Conservation (phyloP, 371 early-diverging fungal genomes). For the Gilbertella persicaria region DNA sequence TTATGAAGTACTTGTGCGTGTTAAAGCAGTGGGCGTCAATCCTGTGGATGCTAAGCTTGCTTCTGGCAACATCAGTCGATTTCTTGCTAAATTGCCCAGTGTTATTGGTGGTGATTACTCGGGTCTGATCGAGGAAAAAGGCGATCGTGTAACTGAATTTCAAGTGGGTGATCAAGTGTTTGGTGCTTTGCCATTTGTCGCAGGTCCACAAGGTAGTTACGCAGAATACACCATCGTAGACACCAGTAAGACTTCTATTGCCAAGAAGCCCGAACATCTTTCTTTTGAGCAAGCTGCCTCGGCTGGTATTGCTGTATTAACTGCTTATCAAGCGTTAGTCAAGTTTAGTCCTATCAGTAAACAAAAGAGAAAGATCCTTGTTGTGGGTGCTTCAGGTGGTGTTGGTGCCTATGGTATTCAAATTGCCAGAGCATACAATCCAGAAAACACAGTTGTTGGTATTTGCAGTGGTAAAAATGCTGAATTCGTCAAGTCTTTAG, state of each 20-base stretch:
- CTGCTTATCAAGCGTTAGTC: constrained; percentile 45
- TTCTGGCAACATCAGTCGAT: constrained; percentile 22
- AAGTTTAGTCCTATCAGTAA: constrained; percentile 2
- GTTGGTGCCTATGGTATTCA: constrained; percentile 67
- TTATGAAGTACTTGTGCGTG: constrained; percentile 51
- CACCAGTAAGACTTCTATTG: constrained; percentile 28
- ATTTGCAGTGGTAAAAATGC: constrained; percentile 60
- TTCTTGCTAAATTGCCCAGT: constrained; percentile 11
- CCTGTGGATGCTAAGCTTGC: constrained; percentile 61
- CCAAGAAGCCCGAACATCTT: constrained; percentile 45
- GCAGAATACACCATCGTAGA: constrained; percentile 45
- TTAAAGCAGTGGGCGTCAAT: constrained; percentile 63
- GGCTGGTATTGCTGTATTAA: constrained; percentile 32
- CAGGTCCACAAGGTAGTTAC: constrained; percentile 39
- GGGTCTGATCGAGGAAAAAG: constrained; percentile 44
- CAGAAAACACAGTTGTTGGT: constrained; percentile 58
- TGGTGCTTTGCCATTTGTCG: constrained; percentile 34
- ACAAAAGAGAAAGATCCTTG: constrained; percentile 29
- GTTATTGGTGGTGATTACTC: constrained; percentile 53
- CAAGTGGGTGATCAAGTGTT: constrained; percentile 55
- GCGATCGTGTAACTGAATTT: constrained; percentile 36
- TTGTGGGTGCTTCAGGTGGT: constrained; percentile 63
- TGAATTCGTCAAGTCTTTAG: constrained; percentile 51
- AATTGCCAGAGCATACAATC: constrained; percentile 50
- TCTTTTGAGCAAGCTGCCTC: constrained; percentile 57